Conservation (phyloP, 2,329 filamentous ascomycete species). For the Arachnomyces sp. region DNA sequence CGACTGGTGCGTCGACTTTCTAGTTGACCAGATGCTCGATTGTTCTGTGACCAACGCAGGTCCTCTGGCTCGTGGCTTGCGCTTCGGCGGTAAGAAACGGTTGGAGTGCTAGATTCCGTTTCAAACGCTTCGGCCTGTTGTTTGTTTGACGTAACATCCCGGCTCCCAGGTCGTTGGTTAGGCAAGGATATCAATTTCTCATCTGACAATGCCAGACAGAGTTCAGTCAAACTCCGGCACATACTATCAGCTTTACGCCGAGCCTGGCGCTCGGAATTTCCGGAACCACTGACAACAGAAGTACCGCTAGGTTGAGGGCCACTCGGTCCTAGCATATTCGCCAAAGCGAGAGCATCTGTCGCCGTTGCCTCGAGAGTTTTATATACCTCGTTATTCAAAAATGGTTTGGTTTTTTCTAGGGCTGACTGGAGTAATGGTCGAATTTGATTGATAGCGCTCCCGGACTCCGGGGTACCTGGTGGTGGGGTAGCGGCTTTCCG, state of each 20-base stretch:
- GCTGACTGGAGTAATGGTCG: constrained; percentile 77
- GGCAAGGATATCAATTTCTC: constrained; percentile 29
- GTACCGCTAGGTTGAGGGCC: constrained; percentile 48
- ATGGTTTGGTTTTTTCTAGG: constrained; percentile 65
- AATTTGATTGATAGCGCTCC: constrained; percentile 44
- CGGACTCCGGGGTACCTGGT: constrained; percentile 4
- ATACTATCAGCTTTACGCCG: constrained; percentile 87
- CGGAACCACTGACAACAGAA: constrained; percentile 30
- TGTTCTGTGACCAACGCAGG: constrained; percentile 14
- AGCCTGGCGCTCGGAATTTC: constrained; percentile 67
- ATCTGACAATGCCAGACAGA: constrained; percentile 76
- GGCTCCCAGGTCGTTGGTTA: constrained; percentile 23
- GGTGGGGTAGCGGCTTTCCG: constrained; percentile 42
- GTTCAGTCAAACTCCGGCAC: constrained; percentile 84
- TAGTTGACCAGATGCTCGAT: constrained; percentile 26
- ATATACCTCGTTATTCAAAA: constrained; percentile 66
- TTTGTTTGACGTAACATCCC: constrained; percentile 17
- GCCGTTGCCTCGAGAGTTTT: constrained; percentile 72
- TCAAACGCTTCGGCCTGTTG: constrained; percentile 19
- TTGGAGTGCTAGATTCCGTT: constrained; percentile 20
- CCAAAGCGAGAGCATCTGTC: constrained; percentile 70
- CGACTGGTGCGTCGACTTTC: constrained; percentile 36
- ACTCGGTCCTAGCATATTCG: constrained; percentile 66
- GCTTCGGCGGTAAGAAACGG: constrained; percentile 29
- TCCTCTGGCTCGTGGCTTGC: constrained; percentile 33